Evolutionary conservation across 2,329 filamentous ascomycete species (phyloP), one percentile per base, ranked within the genome.

Genomic region (Geosmithia putterillii): DNA sequence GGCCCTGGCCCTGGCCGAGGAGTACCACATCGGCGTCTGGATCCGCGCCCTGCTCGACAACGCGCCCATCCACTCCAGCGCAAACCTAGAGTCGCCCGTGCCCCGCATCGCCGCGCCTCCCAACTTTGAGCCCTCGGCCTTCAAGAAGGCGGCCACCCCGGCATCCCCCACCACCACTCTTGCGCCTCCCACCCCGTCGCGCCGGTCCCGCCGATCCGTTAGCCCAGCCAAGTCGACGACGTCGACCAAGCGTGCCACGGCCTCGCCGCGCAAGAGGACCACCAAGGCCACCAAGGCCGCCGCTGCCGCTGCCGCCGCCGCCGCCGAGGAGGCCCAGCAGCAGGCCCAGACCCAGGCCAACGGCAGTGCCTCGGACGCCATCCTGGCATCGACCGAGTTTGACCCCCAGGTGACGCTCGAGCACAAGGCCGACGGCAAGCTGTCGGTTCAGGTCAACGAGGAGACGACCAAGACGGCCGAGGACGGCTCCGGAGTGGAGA

Each of bases 21-120:
- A 96, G 62, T 98, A 96, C 61, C 73, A 77, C 45, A 88, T 96
- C 61, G 65, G 74, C 41, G 72, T 83, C 38, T 98, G 92, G 92
- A 86, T 98, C 52, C 79, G 79, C 45, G 92, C 92, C n/a, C 74
- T 98, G 17, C 74, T 98, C 41, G 90, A 96, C 58, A 80, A 87
- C n/a, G 70, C 82, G 49, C 82, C 88, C 22, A 94, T 96, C 47
- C 58, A 67, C 38, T 58, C 70, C 22, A 73, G 75, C 44, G 69
- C 74, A 21, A 77, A 78, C 50, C 82, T 81, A 50, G 75, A 86
- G 44, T 88, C 86, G 66, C 52, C 25, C 61, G 34, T 7, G 34
- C 36, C 36, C 36, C 17, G 19, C 14, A 38, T 38, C 19, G 18
- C 36, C 9, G 80, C 86, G 20, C 92, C 92, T 40, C 92, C 92